Evolutionary conservation across 192 early-diverging fungal species (phyloP), one percentile per base, ranked within the genome.

Genomic region (Coemansia sp.): DNA sequence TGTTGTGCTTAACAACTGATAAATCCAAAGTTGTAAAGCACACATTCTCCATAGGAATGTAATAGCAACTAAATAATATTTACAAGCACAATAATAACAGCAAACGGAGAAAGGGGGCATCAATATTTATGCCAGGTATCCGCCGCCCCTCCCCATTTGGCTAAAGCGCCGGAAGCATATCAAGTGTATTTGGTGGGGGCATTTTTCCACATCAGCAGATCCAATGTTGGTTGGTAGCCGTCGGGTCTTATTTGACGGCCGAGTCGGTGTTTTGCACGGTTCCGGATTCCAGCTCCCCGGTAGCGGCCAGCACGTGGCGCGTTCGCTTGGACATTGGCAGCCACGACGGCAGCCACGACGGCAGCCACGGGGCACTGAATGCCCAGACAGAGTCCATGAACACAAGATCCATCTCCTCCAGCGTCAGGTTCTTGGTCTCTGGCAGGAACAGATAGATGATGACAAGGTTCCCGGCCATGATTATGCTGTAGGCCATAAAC

Each of bases 351-450:
- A 48, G 18, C 45, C 45, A 23, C 4, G 23, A 48, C 21, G 46
- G 46, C 46, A 49, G 20, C 46, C 46, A 49, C 25, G 18, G 66
- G 9, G 15, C 20, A 16, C 43, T 60, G 58, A 75, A 75, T 9
- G 63, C 73, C 73, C 67, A 75, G 33, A 75, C 53, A 13, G 67
- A 58, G 63, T 46, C 59, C 18, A 68, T 68, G 64, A 91, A 95
- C 59, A 95, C 59, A 21, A 78, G 67, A 63, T 95, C 93, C 83
- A 95, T 91, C 45, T 93, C 87, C 72, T 95, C 94, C 49, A 95
- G 84, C 46, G 94, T 86, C 57, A 84, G 70, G 28, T 90, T 88
- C 75, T 90, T 94, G 39, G 93, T 95, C 74, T 95, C 92, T 40
- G 91, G 90, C 69, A 88, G 88, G 58, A 85, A 81, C 60, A 90